These are phyloP conservation scores for Gynandropsis gynandra DNA, from an alignment of 345 rosid species.

Conservation along the genomic window DNA sequence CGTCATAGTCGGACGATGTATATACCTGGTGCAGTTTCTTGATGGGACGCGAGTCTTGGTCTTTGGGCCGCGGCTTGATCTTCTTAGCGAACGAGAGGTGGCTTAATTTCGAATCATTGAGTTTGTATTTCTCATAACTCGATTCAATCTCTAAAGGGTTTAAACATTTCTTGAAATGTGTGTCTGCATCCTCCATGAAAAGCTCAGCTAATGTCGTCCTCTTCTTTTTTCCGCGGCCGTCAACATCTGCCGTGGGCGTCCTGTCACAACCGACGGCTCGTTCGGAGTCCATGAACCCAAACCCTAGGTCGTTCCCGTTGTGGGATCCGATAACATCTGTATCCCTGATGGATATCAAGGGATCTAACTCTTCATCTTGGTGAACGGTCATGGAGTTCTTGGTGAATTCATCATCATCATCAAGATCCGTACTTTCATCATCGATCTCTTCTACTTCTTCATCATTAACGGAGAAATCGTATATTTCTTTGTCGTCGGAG, in stretches of 20 bases:
- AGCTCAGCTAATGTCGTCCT: constrained; percentile 80
- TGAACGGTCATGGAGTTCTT: constrained; percentile 3
- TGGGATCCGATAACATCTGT: constrained; percentile 24
- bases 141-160: constrained; percentile 24
- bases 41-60: constrained; percentile 48
- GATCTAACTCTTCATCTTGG: constrained; percentile 48
- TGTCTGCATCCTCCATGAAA: constrained; percentile 53
- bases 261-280: constrained; percentile 5
- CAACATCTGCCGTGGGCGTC: constrained; percentile 3
- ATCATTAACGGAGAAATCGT: constrained; percentile 24
- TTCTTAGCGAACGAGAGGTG: constrained; percentile 53
- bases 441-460: constrained; percentile 22
- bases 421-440: constrained; percentile 18
- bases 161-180: constrained; percentile 20
- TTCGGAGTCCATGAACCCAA: background rate
- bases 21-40: constrained; percentile 55
- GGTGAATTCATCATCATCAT: constrained; percentile 30
- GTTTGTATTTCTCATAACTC: constrained; percentile 3
- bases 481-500: constrained; percentile 26
- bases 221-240: constrained; percentile 31
- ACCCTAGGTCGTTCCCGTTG: constrained; percentile 19
- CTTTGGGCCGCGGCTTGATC: constrained; percentile 44
- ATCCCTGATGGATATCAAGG: constrained; percentile 42
- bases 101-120: constrained; percentile 24
- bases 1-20: background rate